Percentiles rank a stretch among this genome's conserved stretches.
phyloP scores from a whole-genome alignment of 352 stramenopile genomes.

The Phytophthora citricola region DNA sequence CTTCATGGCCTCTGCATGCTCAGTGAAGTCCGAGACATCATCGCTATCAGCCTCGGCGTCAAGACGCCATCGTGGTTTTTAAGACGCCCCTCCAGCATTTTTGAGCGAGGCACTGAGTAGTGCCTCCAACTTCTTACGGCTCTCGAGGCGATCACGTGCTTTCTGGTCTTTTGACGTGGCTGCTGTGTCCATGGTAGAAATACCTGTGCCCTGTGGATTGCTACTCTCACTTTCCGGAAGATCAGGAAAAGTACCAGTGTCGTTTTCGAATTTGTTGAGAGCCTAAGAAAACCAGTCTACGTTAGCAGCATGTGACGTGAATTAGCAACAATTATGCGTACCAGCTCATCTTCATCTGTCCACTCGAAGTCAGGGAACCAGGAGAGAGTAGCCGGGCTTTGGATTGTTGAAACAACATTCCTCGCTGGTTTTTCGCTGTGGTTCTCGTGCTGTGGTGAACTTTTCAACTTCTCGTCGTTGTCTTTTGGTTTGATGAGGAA shows the following conservation, averaged over 20 bases:
- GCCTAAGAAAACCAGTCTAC: slow-evolving; percentile 25
- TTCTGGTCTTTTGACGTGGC: slow-evolving; percentile 28
- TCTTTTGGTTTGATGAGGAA: no score
- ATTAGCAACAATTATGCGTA: slow-evolving; percentile 15
- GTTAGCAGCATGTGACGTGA: not conserved
- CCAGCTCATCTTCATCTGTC: slow-evolving; percentile 66
- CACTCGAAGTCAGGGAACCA: slow-evolving; percentile 57
- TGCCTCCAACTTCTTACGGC: slow-evolving; percentile 45
- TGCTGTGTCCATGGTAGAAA: not conserved
- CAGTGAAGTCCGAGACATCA: slow-evolving; percentile 34
- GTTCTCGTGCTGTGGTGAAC: not conserved
- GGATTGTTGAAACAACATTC: slow-evolving; percentile 5
- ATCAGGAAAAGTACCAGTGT: slow-evolving; percentile 1
- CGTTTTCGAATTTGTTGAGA: slow-evolving; percentile 42
- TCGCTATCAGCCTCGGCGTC: slow-evolving; percentile 42
- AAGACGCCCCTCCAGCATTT: slow-evolving; percentile 11
- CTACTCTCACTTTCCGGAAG: not conserved
- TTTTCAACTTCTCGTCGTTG: not conserved
- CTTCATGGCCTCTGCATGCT: slow-evolving; percentile 34
- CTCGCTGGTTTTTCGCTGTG: not conserved
- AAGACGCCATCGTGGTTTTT: slow-evolving; percentile 62
- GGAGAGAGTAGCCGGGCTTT: slow-evolving; percentile 12
- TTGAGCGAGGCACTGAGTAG: slow-evolving; percentile 47
- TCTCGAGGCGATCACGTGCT: slow-evolving; percentile 46
- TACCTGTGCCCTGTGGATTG: not conserved